Evolutionary conservation across 306 rosid genomes (phyloP).

Genomic region (Inga leiocalycina): DNA sequence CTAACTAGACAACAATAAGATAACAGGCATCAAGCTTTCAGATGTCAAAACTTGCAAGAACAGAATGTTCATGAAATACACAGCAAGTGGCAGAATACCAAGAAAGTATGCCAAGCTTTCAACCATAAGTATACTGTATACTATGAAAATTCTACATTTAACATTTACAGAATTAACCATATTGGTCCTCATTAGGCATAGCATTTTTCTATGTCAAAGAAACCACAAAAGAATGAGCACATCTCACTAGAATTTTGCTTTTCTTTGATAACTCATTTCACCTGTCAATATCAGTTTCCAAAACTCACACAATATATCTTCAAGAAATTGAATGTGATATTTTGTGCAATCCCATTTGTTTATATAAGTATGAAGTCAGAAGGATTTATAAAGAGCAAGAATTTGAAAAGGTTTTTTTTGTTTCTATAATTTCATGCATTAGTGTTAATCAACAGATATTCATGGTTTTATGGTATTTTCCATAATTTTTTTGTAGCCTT

Average conservation of each 20-base stretch:
- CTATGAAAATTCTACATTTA: conserved; percentile 10
- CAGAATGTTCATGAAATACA: conserved; percentile 22
- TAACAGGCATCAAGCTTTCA: conserved; percentile 3
- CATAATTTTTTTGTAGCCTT: background rate
- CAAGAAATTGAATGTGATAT: background rate
- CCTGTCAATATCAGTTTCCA: too few relatives aligned
- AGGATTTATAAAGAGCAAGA: conserved; percentile 17
- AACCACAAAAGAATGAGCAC: background rate
- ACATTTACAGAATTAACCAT: conserved; percentile 1
- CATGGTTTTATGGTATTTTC: background rate
- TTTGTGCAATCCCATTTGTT: background rate
- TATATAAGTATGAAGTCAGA: background rate
- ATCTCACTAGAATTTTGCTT: background rate
- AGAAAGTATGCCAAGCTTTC: background rate
- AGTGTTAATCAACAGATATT: too few relatives aligned
- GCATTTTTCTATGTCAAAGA: background rate
- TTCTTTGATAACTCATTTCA: too few relatives aligned
- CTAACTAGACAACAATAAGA: conserved; percentile 8
- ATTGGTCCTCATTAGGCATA: conserved; percentile 1
- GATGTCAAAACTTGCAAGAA: background rate
- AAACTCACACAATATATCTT: background rate
- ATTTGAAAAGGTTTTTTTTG: conserved; percentile 4
- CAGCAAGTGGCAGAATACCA: conserved; percentile 13
- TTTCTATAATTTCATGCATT: conserved; percentile 23
- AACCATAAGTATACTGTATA: background rate